Conservation (phyloP, 1,139 yeast genomes). For the Spathaspora sp. region DNA sequence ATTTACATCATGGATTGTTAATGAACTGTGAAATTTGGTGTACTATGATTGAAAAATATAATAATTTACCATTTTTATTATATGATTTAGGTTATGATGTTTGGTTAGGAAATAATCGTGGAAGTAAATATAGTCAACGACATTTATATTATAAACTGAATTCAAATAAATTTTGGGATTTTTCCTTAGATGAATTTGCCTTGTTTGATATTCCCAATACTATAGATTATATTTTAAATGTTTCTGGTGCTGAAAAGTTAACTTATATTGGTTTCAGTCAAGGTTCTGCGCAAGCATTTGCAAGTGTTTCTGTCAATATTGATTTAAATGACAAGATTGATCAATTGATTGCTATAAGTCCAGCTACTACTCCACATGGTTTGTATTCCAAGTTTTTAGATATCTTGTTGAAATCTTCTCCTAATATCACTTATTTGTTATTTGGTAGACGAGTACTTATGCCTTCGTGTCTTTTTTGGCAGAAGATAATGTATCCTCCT, state of each 20-base stretch:
- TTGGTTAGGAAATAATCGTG: slow-evolving; percentile 91
- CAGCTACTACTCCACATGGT: slow-evolving; percentile 93
- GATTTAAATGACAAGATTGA: slow-evolving; percentile 67
- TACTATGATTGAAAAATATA: slow-evolving; percentile 59
- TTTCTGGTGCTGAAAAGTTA: slow-evolving; percentile 34
- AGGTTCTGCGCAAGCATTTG: slow-evolving; percentile 91
- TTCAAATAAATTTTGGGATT: slow-evolving; percentile 42
- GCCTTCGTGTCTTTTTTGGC: slow-evolving; percentile 84
- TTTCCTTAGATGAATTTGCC: slow-evolving; percentile 49
- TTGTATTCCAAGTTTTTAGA: slow-evolving; percentile 74
- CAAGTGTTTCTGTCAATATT: slow-evolving; percentile 71
- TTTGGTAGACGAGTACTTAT: slow-evolving; percentile 75
- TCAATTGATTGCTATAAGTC: slow-evolving; percentile 78
- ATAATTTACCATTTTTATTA: slow-evolving; percentile 72
- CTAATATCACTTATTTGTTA: slow-evolving; percentile 66
- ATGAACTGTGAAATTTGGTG: slow-evolving; percentile 94
- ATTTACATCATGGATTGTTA: slow-evolving; percentile 85
- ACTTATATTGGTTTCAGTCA: slow-evolving; percentile 85
- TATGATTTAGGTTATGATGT: slow-evolving; percentile 85
- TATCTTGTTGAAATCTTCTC: slow-evolving; percentile 74
- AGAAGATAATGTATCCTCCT: slow-evolving; percentile 77
- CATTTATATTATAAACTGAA: slow-evolving; percentile 40
- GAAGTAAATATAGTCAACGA: slow-evolving; percentile 76
- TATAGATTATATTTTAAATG: slow-evolving; percentile 35
- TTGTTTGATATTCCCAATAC: slow-evolving; percentile 47